Evolutionary conservation across 2,329 filamentous ascomycete genomes (phyloP).

Genomic region (Didymella pomorum): DNA sequence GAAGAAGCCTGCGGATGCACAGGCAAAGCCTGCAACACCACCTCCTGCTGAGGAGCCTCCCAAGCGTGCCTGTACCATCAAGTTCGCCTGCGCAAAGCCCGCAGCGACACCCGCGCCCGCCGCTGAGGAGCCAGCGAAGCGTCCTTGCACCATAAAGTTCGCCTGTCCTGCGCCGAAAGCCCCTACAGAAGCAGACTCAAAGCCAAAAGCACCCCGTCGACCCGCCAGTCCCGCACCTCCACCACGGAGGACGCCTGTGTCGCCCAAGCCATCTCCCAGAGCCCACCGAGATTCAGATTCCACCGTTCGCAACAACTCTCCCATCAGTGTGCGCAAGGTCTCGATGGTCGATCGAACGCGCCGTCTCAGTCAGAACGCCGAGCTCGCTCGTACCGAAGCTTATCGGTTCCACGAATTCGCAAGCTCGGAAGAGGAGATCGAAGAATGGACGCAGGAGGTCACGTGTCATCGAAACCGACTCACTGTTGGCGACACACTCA

Average conservation of each 20-base stretch:
- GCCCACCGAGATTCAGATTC: slow-evolving; percentile 60
- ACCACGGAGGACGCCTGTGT: slow-evolving; percentile 34
- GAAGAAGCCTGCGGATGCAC: slow-evolving; percentile 45
- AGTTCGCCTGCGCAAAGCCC: slow-evolving; percentile 69
- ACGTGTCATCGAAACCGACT: slow-evolving; percentile 72
- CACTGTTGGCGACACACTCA: slow-evolving; percentile 87
- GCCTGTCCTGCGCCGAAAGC: slow-evolving; percentile 66
- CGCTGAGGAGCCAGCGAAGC: slow-evolving; percentile 55
- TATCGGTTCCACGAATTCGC: slow-evolving; percentile 88
- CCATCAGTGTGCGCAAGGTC: slow-evolving; percentile 53
- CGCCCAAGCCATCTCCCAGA: slow-evolving; percentile 42
- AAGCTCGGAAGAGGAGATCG: slow-evolving; percentile 81
- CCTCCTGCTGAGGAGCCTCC: slow-evolving; percentile 44
- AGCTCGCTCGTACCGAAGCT: slow-evolving; percentile 62
- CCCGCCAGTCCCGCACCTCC: slow-evolving; percentile 56
- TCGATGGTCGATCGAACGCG: slow-evolving; percentile 43
- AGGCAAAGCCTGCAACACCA: slow-evolving; percentile 31
- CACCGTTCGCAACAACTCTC: slow-evolving; percentile 59
- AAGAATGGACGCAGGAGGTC: slow-evolving; percentile 87
- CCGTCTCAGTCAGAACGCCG: slow-evolving; percentile 49
- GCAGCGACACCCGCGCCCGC: slow-evolving; percentile 8
- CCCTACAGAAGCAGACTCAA: slow-evolving; percentile 51
- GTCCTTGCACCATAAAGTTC: slow-evolving; percentile 75
- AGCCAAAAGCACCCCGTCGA: slow-evolving; percentile 50
- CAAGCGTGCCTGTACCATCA: slow-evolving; percentile 71